Evolutionary conservation across 495 filamentous ascomycete genomes (phyloP).

Genomic region (Penicillium tannophilum): DNA sequence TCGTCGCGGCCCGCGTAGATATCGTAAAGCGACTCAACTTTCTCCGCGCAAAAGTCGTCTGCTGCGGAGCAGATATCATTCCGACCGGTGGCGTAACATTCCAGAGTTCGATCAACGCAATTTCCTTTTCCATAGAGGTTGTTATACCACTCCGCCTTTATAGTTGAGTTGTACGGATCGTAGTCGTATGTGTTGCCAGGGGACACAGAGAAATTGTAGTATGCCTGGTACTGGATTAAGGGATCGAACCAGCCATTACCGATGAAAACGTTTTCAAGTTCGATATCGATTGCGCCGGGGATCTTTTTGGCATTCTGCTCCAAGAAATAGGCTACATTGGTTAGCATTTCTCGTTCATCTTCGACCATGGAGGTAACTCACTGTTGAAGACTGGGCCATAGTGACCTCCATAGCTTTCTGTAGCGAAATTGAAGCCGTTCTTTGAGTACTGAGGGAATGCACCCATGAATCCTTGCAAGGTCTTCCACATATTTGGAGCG

Average conservation of each 20-base stretch:
- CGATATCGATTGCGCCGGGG: slow-evolving; percentile 45
- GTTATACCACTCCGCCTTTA: slow-evolving; percentile 56
- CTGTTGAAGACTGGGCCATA: slow-evolving; percentile 61
- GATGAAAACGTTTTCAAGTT: slow-evolving; percentile 59
- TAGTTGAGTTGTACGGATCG: slow-evolving; percentile 48
- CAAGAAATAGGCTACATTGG: slow-evolving; percentile 29
- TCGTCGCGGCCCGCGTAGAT: slow-evolving; percentile 55
- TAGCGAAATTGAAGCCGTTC: slow-evolving; percentile 59
- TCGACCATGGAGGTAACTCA: slow-evolving; percentile 40
- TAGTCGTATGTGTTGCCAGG: slow-evolving; percentile 65
- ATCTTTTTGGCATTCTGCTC: slow-evolving; percentile 37
- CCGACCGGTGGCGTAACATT: slow-evolving; percentile 47
- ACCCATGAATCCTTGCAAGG: slow-evolving; percentile 64
- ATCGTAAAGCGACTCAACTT: slow-evolving; percentile 58
- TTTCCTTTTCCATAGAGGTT: slow-evolving; percentile 63
- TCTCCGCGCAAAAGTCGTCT: slow-evolving; percentile 55
- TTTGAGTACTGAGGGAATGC: slow-evolving; percentile 62
- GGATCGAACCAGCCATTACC: slow-evolving; percentile 63
- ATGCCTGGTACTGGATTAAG: slow-evolving; percentile 60
- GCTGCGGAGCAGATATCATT: slow-evolving; percentile 52
- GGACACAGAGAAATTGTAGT: slow-evolving; percentile 62
- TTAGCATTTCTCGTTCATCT: slow-evolving; percentile 19
- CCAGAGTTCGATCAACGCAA: slow-evolving; percentile 56
- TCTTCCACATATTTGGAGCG: slow-evolving; percentile 61
- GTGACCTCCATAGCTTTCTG: slow-evolving; percentile 62